Conservation (phyloP, 441 rosid species). For the Populus hybrid region DNA sequence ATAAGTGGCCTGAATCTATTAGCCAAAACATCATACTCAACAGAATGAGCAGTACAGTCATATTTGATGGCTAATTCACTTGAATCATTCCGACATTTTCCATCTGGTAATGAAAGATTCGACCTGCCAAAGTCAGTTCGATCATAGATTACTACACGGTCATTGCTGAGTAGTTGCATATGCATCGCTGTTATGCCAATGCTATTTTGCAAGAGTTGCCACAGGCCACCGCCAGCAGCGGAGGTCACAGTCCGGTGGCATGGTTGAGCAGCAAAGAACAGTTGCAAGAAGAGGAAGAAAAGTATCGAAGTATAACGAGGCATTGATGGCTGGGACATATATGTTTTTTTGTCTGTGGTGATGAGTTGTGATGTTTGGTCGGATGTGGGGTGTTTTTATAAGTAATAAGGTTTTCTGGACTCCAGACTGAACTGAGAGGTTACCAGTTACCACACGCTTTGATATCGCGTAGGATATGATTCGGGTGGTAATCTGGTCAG, state of each 20-base stretch:
- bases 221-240: constrained; percentile 36
- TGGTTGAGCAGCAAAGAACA: constrained; percentile 16
- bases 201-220: constrained; percentile 61
- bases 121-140: constrained; percentile 83
- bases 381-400: not conserved
- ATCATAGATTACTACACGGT: constrained; percentile 74
- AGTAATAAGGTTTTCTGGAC: not conserved
- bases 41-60: constrained; percentile 85
- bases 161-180: constrained; percentile 81
- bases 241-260: constrained; percentile 16
- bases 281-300: constrained; percentile 17
- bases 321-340: constrained; percentile 4
- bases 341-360: not conserved
- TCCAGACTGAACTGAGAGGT: not conserved
- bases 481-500: not conserved
- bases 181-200: constrained; percentile 88
- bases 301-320: not conserved
- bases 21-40: constrained; percentile 54
- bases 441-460: not conserved
- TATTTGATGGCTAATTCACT: constrained; percentile 15
- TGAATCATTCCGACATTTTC: constrained; percentile 54
- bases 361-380: not conserved
- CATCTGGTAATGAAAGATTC: constrained; percentile 61
- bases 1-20: constrained; percentile 59
- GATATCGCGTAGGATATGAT: not conserved